These are phyloP conservation scores for Monosporozyma unispora DNA, from an alignment of 805 yeast genomes.

Conservation along the genomic window DNA sequence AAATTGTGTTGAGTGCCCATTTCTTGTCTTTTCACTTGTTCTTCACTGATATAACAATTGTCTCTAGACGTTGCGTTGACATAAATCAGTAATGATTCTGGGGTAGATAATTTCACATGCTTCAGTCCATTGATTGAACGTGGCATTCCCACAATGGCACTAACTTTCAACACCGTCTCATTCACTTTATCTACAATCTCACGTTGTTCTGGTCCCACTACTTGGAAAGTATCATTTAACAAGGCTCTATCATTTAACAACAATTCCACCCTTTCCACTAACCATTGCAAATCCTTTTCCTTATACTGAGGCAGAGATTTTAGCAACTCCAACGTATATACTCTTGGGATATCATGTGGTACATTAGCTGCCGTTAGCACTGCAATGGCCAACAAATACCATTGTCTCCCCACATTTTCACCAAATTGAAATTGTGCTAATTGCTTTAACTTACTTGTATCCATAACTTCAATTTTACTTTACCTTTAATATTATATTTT, in stretches of 20 bases:
- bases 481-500: neutral
- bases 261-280: neutral
- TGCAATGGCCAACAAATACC: slow-evolving; percentile 75
- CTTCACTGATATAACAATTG: neutral
- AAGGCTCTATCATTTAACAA: neutral
- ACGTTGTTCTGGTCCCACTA: neutral
- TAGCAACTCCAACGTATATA: slow-evolving; percentile 41
- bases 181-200: slow-evolving; percentile 45
- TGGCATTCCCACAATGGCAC: slow-evolving; percentile 76
- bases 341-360: slow-evolving; percentile 65
- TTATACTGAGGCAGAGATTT: neutral
- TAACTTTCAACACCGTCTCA: slow-evolving; percentile 66
- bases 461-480: neutral
- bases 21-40: neutral
- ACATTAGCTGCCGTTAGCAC: slow-evolving; percentile 69
- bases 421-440: slow-evolving; percentile 1
- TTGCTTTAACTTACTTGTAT: neutral
- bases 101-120: slow-evolving; percentile 54
- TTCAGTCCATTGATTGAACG: slow-evolving; percentile 70
- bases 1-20: slow-evolving; percentile 4
- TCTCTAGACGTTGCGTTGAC: neutral
- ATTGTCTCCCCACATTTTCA: slow-evolving; percentile 37
- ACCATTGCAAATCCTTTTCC: neutral
- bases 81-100: slow-evolving; percentile 31
- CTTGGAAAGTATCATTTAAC: neutral